These are phyloP conservation scores for Linnemannia elongata DNA, from an alignment of 192 early-diverging fungal species.

Conservation along the genomic window DNA sequence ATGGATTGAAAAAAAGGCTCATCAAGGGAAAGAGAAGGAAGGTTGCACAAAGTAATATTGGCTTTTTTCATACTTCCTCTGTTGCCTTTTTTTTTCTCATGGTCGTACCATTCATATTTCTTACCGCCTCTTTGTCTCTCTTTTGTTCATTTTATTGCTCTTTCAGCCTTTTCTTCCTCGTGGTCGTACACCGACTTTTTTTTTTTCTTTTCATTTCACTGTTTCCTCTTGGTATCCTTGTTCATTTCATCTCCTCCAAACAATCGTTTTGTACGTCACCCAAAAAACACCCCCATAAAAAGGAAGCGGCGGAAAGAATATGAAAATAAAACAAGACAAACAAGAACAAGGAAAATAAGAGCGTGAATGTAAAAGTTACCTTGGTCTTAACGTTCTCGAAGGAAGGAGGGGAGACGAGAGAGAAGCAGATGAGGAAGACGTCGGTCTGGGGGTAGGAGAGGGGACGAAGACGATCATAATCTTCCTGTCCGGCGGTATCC, in stretches of 20 bases:
- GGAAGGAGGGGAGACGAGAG: conserved; percentile 93
- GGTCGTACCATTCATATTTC: too few species aligned
- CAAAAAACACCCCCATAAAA: neutral
- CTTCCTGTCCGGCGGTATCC: conserved; percentile 99
- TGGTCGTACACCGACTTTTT: neutral
- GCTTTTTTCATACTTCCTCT: too few species aligned
- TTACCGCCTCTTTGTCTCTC: too few species aligned
- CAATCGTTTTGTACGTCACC: neutral
- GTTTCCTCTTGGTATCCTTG: neutral
- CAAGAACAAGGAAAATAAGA: neutral
- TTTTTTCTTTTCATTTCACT: neutral
- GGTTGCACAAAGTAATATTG: neutral
- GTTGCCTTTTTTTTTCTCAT: too few species aligned
- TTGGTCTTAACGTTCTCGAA: conserved; percentile 98
- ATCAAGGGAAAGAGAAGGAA: neutral
- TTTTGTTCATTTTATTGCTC: too few species aligned
- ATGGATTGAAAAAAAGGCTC: neutral
- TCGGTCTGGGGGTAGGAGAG: conserved; percentile 99
- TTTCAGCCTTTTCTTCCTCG: neutral
- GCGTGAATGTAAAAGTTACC: conserved; percentile 58
- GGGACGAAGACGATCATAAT: conserved; percentile 97
- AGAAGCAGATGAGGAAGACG: conserved; percentile 98
- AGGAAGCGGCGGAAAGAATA: neutral
- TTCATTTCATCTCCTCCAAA: neutral
- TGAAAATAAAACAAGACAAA: too few species aligned